These are phyloP conservation scores for Trametes polyzona DNA, from an alignment of 1,284 basidiomycete species.

Conservation along the genomic window DNA sequence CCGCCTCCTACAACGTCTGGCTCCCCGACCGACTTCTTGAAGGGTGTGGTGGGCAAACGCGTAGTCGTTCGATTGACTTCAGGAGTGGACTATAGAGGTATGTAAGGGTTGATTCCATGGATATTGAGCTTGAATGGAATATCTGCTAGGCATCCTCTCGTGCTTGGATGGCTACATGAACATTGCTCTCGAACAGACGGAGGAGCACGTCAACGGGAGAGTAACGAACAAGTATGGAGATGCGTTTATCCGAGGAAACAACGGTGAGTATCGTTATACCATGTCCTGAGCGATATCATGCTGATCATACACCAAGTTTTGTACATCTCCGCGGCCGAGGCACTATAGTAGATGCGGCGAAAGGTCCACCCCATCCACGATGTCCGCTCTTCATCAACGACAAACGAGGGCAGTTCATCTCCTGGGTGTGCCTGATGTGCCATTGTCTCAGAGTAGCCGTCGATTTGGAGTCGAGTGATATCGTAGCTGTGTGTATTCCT, in stretches of 20 bases:
- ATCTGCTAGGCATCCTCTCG: conserved; percentile 81
- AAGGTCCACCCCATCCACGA: not conserved
- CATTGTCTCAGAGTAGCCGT: too few relatives aligned
- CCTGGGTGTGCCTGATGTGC: too few relatives aligned
- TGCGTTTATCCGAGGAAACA: conserved; percentile 96
- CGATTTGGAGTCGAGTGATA: too few relatives aligned
- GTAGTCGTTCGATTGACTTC: conserved; percentile 95
- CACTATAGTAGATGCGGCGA: conserved; percentile 19
- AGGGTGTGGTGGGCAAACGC: conserved; percentile 93
- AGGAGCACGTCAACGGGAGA: conserved; percentile 89
- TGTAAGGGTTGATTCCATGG: not conserved
- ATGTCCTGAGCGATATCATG: not conserved
- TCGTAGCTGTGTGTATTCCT: too few relatives aligned
- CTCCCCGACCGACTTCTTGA: conserved; percentile 89
- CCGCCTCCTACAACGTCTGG: conserved; percentile 55
- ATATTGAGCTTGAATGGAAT: not conserved
- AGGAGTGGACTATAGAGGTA: conserved; percentile 95
- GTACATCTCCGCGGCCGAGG: conserved; percentile 40
- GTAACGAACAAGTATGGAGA: conserved; percentile 92
- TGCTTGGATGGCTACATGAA: conserved; percentile 99
- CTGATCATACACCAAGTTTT: conserved; percentile 29
- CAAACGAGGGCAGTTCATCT: too few relatives aligned
- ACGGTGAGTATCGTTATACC: conserved; percentile 65
- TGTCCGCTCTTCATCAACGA: not conserved
- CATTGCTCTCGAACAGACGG: conserved; percentile 95